Conservation (phyloP, 2,329 filamentous ascomycete genomes). For the Neurospora sp. region DNA sequence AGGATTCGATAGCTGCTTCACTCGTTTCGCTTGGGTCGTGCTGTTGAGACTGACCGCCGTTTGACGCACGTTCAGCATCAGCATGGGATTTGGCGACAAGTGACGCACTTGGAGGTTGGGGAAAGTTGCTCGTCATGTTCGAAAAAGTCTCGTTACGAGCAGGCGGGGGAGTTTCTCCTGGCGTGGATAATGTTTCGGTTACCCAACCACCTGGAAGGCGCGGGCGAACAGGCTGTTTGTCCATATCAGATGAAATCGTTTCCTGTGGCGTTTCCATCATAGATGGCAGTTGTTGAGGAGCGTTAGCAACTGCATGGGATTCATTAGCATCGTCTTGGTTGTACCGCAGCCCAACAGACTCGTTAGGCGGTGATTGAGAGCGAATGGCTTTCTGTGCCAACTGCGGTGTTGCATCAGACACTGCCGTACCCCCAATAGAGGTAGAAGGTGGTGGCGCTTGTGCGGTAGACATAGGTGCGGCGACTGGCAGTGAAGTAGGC, state of each 20-base stretch:
- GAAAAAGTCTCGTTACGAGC: background rate
- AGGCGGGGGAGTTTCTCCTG: conserved; percentile 11
- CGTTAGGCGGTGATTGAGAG: conserved; percentile 2
- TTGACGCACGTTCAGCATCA: background rate
- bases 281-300: conserved; percentile 7
- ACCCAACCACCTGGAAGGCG: conserved; percentile 25
- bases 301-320: background rate
- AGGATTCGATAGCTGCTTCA: background rate
- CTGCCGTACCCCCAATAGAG: background rate
- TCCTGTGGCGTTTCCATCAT: conserved; percentile 7
- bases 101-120: conserved; percentile 2
- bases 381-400: background rate
- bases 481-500: background rate
- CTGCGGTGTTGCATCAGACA: conserved; percentile 4
- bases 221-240: conserved; percentile 14
- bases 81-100: conserved; percentile 5
- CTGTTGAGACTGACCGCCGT: background rate
- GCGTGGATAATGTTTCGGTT: conserved; percentile 19
- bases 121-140: background rate
- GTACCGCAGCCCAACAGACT: conserved; percentile 5
- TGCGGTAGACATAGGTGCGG: background rate
- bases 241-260: conserved; percentile 3
- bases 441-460: background rate
- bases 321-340: conserved; percentile 3
- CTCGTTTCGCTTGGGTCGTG: background rate